Percentiles rank a stretch among this genome's conserved stretches.
phyloP scores from a whole-genome alignment of 345 rosid species.

The Brassica rapa region DNA sequence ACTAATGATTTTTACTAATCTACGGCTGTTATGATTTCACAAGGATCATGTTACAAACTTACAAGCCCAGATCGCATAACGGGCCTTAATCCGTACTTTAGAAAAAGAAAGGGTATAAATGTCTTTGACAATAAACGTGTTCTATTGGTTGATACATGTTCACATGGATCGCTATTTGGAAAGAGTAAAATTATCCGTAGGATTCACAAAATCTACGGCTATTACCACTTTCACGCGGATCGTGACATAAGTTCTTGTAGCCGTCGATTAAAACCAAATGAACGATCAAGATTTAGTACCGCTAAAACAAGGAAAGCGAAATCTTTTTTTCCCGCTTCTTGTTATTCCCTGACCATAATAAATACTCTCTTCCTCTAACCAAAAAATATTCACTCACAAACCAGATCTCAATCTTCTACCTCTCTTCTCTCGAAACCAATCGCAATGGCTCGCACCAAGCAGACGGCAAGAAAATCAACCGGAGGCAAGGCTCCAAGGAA shows the following conservation, averaged over 20 bases:
- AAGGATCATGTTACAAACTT: neutral
- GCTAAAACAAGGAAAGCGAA: neutral
- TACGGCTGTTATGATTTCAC: neutral
- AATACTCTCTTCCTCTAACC: neutral
- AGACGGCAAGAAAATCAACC: constrained; percentile 61
- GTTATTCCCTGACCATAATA: constrained; percentile 8
- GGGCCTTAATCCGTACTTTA: neutral
- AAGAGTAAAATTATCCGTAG: neutral
- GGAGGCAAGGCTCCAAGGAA: constrained; percentile 69
- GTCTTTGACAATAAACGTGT: neutral
- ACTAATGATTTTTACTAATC: neutral
- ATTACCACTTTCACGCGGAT: constrained; percentile 17
- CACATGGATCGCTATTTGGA: neutral
- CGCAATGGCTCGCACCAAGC: constrained; percentile 64
- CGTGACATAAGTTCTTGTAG: neutral
- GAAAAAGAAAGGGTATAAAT: neutral
- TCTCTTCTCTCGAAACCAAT: neutral
- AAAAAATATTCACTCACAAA: neutral
- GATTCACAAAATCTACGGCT: neutral
- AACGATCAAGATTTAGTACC: constrained; percentile 17
- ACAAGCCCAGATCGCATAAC: neutral
- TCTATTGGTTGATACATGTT: constrained; percentile 1
- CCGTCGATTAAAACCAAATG: constrained; percentile 20
- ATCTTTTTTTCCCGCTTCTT: constrained; percentile 19
- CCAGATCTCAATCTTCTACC: constrained; percentile 5